Conservation (phyloP, 768 basidiomycete species). For the Leccinum boreale region DNA sequence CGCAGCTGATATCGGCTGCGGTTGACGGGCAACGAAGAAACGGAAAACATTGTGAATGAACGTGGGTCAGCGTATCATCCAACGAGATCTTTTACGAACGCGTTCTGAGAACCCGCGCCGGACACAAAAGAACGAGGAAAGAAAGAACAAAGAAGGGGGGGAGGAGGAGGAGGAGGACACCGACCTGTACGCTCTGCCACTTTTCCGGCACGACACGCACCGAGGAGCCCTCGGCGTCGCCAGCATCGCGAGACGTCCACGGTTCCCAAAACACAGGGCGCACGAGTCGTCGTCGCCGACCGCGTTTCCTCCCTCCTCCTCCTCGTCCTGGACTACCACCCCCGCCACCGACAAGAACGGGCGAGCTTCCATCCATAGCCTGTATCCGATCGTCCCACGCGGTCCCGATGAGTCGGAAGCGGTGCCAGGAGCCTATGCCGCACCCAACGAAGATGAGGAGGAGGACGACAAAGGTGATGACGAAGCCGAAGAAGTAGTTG, state of each 20-base stretch:
- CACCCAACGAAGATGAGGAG: conserved; percentile 51
- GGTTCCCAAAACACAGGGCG: conserved; percentile 20
- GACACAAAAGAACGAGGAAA: neutral
- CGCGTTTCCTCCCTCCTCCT: conserved; percentile 8
- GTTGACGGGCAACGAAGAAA: neutral
- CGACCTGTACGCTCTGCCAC: conserved; percentile 25
- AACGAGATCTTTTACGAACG: neutral
- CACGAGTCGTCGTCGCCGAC: conserved; percentile 14
- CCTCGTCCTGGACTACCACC: neutral
- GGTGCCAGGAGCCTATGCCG: conserved; percentile 45
- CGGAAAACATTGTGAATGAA: neutral
- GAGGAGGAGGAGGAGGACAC: neutral
- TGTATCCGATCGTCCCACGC: conserved; percentile 21
- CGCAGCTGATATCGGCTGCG: conserved; percentile 23
- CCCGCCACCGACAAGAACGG: neutral
- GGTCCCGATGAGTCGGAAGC: conserved; percentile 23
- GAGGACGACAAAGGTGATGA: conserved; percentile 32
- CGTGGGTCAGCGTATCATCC: neutral
- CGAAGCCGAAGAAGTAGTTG: conserved; percentile 34
- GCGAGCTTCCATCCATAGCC: conserved; percentile 7
- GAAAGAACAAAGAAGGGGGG: neutral
- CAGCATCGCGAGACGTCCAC: conserved; percentile 11
- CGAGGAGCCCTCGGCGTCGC: neutral
- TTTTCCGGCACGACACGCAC: neutral
- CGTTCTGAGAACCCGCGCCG: neutral